Evolutionary conservation across 2,329 filamentous ascomycete species (phyloP).

Genomic region (Fusarium equiseti): DNA sequence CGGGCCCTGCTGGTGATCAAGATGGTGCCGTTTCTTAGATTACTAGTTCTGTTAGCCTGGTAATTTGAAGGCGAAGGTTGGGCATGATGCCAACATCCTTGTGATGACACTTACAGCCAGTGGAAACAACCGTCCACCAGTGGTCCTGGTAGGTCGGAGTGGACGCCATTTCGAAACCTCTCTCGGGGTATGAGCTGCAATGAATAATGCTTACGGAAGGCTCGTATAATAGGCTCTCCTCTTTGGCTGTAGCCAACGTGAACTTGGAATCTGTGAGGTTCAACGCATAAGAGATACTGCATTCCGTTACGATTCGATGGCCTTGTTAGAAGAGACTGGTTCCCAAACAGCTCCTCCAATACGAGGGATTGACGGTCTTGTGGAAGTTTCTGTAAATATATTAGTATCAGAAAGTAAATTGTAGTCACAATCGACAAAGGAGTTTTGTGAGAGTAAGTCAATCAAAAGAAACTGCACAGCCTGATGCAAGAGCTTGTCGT

Average conservation of each 20-base stretch:
- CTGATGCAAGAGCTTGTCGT: not conserved
- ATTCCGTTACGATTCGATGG: conserved; percentile 67
- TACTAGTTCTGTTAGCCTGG: conserved; percentile 12
- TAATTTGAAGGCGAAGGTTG: not conserved
- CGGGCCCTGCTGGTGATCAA: conserved; percentile 34
- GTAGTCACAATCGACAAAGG: too few relatives aligned
- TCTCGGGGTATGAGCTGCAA: conserved; percentile 42
- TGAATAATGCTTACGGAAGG: conserved; percentile 31
- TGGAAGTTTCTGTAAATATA: conserved; percentile 59
- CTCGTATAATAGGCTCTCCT: conserved; percentile 47
- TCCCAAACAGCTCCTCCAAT: conserved; percentile 66
- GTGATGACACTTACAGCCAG: conserved; percentile 62
- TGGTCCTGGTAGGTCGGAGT: conserved; percentile 61
- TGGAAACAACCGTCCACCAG: conserved; percentile 66
- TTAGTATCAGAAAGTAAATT: not conserved
- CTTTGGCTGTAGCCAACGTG: conserved; percentile 53
- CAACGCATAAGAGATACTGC: conserved; percentile 56
- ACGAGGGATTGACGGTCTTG: conserved; percentile 54
- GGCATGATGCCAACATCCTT: too few relatives aligned
- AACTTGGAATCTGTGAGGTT: conserved; percentile 62
- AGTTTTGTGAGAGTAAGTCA: not conserved
- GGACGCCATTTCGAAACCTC: conserved; percentile 20
- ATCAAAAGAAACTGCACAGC: not conserved
- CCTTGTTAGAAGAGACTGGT: conserved; percentile 62
- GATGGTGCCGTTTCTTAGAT: conserved; percentile 35